Percentiles rank a stretch among this genome's conserved stretches.
Conservation (phyloP, 2,329 filamentous ascomycete genomes). For the Dothidotthia symphoricarpi region DNA sequence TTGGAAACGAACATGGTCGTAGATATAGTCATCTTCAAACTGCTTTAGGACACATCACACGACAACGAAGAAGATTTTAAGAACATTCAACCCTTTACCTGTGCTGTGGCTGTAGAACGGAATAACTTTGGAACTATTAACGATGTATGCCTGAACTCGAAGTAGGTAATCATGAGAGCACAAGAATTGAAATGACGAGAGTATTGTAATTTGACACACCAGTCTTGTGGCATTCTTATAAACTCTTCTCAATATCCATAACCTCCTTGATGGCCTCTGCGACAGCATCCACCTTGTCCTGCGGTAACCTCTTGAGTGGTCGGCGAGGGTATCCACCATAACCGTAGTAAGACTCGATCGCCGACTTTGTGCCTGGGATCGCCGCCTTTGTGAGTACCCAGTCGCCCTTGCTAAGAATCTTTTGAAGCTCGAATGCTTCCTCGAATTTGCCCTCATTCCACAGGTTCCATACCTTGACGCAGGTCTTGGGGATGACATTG, state of each 20-base stretch:
- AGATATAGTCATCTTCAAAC: too few species aligned
- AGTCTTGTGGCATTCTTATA: constrained; percentile 19
- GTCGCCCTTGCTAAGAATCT: constrained; percentile 73
- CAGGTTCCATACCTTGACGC: constrained; percentile 74
- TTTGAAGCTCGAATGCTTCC: constrained; percentile 74
- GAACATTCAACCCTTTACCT: too few species aligned
- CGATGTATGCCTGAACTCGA: background rate
- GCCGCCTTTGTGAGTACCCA: constrained; percentile 81
- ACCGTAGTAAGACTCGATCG: constrained; percentile 75
- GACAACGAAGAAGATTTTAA: too few species aligned
- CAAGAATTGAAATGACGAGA: too few species aligned
- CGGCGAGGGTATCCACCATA: constrained; percentile 75
- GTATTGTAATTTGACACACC: too few species aligned
- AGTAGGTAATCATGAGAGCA: too few species aligned
- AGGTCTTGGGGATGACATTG: constrained; percentile 81
- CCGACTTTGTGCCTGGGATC: constrained; percentile 82
- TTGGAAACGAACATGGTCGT: too few species aligned
- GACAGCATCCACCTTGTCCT: constrained; percentile 52
- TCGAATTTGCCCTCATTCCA: constrained; percentile 70
- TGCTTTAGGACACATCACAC: too few species aligned
- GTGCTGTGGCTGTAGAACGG: too few species aligned
- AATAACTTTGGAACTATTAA: too few species aligned
- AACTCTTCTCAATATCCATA: constrained; percentile 61
- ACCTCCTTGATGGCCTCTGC: constrained; percentile 53
- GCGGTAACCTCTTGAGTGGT: constrained; percentile 66